Conservation (phyloP, 2,329 filamentous ascomycete species). For the Neofusicoccum parvum region DNA sequence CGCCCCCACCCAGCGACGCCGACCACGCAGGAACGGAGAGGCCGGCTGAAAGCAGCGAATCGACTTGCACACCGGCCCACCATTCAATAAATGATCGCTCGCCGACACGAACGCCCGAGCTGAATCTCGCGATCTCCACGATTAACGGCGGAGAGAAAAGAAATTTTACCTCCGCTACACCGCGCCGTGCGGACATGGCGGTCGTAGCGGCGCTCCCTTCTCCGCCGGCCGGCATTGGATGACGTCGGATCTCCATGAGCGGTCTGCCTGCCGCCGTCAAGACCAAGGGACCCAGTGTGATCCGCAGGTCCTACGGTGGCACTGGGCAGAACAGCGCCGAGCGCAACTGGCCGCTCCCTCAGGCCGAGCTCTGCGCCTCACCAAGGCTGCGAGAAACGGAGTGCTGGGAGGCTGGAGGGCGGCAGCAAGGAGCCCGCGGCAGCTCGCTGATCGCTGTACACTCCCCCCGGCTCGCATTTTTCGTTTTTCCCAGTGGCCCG, state of each 20-base stretch:
- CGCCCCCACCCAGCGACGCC: neutral
- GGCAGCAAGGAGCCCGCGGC: neutral
- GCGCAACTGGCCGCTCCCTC: neutral
- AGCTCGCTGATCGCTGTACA: neutral
- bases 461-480: neutral
- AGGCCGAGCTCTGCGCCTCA: too few species aligned
- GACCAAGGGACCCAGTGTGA: neutral
- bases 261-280: neutral
- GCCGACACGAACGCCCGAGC: neutral
- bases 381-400: neutral
- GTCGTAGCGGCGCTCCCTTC: neutral
- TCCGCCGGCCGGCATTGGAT: neutral
- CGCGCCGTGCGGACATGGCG: neutral
- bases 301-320: neutral
- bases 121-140: neutral
- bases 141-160: neutral
- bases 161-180: neutral
- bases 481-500: neutral
- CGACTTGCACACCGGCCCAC: neutral
- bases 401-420: neutral
- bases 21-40: slow-evolving; percentile 4
- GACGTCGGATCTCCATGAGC: neutral
- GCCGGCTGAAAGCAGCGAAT: slow-evolving; percentile 7
- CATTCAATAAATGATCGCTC: neutral
- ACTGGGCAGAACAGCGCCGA: neutral